These are phyloP conservation scores for Mortierella sp. DNA, from an alignment of 371 early-diverging fungal genomes.

Conservation along the genomic window DNA sequence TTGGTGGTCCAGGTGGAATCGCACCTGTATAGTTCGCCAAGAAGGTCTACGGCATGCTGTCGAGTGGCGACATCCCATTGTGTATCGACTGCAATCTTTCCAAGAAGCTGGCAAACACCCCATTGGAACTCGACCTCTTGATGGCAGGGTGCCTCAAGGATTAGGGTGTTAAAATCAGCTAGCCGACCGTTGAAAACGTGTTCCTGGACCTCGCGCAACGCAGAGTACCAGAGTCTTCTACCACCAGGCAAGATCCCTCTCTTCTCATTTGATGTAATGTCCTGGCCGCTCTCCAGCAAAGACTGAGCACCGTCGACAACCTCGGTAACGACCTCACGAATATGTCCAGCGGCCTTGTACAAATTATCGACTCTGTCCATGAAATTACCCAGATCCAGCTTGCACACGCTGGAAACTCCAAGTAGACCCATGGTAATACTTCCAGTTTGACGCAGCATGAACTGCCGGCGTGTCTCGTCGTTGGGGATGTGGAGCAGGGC, in stretches of 20 bases:
- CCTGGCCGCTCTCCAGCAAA: background rate
- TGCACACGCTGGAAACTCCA: background rate
- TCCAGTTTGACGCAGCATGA: background rate
- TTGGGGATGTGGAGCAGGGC: background rate
- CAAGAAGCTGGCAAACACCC: background rate
- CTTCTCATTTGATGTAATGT: background rate
- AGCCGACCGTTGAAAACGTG: slow-evolving; percentile 11
- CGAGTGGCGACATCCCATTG: background rate
- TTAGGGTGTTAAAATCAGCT: background rate
- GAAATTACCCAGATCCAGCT: background rate
- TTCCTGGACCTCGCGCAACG: background rate
- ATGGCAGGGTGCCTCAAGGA: slow-evolving; percentile 10
- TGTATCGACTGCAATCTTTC: background rate
- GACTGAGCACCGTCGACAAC: background rate
- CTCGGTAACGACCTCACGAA: background rate
- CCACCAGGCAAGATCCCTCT: too few relatives aligned
- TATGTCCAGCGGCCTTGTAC: background rate
- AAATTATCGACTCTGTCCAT: background rate
- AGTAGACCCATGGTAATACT: background rate
- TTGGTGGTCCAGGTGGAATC: background rate
- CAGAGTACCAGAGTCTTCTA: too few relatives aligned
- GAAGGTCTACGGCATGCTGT: background rate
- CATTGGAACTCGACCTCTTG: background rate
- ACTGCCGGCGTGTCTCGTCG: background rate
- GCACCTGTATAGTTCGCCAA: background rate